Percentiles rank a stretch among this genome's conserved stretches.
Evolutionary conservation across 345 rosid species (phyloP).

Genomic region (Populus pruinosa): DNA sequence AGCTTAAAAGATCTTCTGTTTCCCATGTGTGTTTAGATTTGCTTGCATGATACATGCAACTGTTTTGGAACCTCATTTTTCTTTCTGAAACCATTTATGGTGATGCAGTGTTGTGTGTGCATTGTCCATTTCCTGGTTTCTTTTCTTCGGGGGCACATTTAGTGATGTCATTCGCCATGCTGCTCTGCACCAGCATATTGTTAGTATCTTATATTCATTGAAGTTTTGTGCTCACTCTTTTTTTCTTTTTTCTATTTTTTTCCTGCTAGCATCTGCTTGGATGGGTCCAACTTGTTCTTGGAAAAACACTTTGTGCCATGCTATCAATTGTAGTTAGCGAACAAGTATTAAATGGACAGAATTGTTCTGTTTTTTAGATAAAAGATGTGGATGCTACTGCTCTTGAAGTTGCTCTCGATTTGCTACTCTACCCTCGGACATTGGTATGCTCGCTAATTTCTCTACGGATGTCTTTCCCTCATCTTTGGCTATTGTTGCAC

Average conservation of each 20-base stretch:
- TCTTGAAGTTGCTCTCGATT: constrained; percentile 68
- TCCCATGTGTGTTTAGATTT: constrained; percentile 52
- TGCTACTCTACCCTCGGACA: constrained; percentile 71
- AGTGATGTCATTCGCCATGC: background rate
- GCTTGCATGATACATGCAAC: background rate
- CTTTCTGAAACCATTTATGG: background rate
- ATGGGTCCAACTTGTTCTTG: background rate
- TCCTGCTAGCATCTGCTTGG: background rate
- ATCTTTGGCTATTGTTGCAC: background rate
- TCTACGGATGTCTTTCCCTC: background rate
- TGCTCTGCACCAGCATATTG: background rate
- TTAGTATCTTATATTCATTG: background rate
- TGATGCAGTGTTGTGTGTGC: background rate
- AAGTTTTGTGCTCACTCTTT: background rate
- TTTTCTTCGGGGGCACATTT: background rate
- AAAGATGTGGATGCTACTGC: constrained; percentile 63
- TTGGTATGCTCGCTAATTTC: constrained; percentile 48
- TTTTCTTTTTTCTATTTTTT: background rate
- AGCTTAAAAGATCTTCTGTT: constrained; percentile 73
- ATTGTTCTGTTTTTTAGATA: constrained; percentile 35
- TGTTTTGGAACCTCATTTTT: background rate
- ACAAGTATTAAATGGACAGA: background rate
- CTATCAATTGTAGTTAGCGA: background rate
- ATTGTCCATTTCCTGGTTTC: background rate
- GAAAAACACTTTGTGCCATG: background rate